These are phyloP conservation scores for Rhizopus sp. DNA, from an alignment of 371 early-diverging fungal species.

Conservation along the genomic window DNA sequence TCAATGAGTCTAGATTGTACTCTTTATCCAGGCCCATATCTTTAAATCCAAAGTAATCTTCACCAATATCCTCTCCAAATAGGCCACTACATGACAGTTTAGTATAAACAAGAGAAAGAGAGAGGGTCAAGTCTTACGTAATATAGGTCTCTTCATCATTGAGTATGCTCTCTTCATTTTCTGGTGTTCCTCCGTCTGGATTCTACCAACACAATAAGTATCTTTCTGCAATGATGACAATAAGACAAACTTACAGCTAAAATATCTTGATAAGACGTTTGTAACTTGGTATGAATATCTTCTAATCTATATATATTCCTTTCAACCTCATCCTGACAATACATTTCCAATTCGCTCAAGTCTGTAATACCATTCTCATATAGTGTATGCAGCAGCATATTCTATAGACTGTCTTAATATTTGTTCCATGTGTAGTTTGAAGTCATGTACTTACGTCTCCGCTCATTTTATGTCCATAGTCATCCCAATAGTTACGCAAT, in stretches of 20 bases:
- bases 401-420: constrained; percentile 37
- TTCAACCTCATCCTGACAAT: constrained; percentile 77
- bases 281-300: constrained; percentile 75
- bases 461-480: constrained; percentile 71
- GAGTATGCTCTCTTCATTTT: constrained; percentile 50
- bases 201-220: constrained; percentile 20
- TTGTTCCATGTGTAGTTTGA: no score
- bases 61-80: constrained; percentile 81
- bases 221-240: not conserved
- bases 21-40: constrained; percentile 81
- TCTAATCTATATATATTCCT: constrained; percentile 68
- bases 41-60: constrained; percentile 90
- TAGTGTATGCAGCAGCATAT: constrained; percentile 82
- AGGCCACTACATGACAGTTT: constrained; percentile 55
- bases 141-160: constrained; percentile 62
- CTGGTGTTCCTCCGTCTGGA: constrained; percentile 31
- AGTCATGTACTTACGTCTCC: constrained; percentile 60
- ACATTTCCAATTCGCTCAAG: constrained; percentile 69
- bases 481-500: constrained; percentile 77
- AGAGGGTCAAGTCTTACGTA: constrained; percentile 28
- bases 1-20: constrained; percentile 50
- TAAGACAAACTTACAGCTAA: constrained; percentile 34
- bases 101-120: constrained; percentile 7
- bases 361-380: constrained; percentile 79
- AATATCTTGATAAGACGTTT: constrained; percentile 64